Conservation (phyloP, 208 protist genomes). For the Trypanosoma boissoni region DNA sequence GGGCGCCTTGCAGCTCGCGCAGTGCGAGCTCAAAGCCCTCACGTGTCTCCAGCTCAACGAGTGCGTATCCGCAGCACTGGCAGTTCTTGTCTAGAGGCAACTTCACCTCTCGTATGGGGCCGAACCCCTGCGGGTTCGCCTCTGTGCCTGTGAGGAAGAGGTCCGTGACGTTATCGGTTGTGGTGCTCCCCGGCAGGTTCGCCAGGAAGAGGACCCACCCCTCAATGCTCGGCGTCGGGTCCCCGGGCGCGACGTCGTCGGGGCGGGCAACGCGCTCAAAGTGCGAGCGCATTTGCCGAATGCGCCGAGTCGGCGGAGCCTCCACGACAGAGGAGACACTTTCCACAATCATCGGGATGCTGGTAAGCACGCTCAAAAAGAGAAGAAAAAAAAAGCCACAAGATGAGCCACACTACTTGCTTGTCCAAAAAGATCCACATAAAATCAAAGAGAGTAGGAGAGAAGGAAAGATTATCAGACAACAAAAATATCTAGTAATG, state of each 20-base stretch:
- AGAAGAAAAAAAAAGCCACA: not conserved
- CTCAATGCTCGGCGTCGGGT: constrained; percentile 79
- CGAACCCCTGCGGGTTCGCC: constrained; percentile 23
- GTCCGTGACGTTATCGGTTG: constrained; percentile 60
- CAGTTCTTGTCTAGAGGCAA: constrained; percentile 67
- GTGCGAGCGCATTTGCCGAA: constrained; percentile 57
- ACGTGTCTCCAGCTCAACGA: constrained; percentile 67
- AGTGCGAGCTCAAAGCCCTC: constrained; percentile 63
- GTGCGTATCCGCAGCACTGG: constrained; percentile 68
- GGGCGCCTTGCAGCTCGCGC: constrained; percentile 45
- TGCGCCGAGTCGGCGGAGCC: constrained; percentile 50
- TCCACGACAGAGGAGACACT: constrained; percentile 10
- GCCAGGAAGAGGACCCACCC: constrained; percentile 78
- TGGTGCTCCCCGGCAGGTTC: constrained; percentile 59
- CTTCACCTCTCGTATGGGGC: constrained; percentile 59
- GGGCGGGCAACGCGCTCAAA: constrained; percentile 80
- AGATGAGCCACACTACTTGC: not conserved
- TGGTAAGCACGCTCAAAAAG: not conserved
- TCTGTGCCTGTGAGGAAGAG: constrained; percentile 34
- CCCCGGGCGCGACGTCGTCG: constrained; percentile 44
- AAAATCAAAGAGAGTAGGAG: not conserved
- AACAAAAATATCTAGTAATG: not conserved
- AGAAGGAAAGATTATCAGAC: constrained; percentile 7
- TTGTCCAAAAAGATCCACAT: not conserved
- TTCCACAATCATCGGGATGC: constrained; percentile 8